Conservation (phyloP, 2,329 filamentous ascomycete genomes). For the Apiospora arundinis region DNA sequence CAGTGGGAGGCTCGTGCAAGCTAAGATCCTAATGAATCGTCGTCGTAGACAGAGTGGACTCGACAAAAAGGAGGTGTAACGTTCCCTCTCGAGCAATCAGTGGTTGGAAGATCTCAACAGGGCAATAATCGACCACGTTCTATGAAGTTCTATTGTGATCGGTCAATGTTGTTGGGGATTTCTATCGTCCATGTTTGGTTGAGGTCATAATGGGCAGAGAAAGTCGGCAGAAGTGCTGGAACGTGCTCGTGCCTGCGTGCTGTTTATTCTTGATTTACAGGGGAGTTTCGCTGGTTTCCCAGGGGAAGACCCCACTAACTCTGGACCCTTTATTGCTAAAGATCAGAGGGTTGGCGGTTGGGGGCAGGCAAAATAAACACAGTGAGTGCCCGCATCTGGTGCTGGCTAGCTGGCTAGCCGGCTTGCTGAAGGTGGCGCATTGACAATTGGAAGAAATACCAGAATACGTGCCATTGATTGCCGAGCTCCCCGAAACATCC, state of each 20-base stretch:
- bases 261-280: neutral
- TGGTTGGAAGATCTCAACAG: neutral
- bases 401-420: too few relatives aligned
- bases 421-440: neutral
- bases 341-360: too few relatives aligned
- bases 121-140: neutral
- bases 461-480: neutral
- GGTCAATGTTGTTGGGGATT: neutral
- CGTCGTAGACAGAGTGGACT: too few relatives aligned
- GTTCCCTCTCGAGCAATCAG: constrained; percentile 6
- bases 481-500: neutral
- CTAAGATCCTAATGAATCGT: too few relatives aligned
- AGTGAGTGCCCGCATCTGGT: too few relatives aligned
- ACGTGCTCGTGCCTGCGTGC: neutral
- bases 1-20: too few relatives aligned
- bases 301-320: neutral
- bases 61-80: neutral
- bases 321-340: neutral
- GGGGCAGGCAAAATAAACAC: neutral
- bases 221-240: neutral
- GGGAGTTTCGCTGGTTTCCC: neutral
- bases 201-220: constrained; percentile 9
- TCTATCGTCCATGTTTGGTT: neutral
- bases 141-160: neutral
- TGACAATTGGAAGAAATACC: neutral